Evolutionary conservation across 441 rosid genomes (phyloP).

Genomic region (Populus hybrid): DNA sequence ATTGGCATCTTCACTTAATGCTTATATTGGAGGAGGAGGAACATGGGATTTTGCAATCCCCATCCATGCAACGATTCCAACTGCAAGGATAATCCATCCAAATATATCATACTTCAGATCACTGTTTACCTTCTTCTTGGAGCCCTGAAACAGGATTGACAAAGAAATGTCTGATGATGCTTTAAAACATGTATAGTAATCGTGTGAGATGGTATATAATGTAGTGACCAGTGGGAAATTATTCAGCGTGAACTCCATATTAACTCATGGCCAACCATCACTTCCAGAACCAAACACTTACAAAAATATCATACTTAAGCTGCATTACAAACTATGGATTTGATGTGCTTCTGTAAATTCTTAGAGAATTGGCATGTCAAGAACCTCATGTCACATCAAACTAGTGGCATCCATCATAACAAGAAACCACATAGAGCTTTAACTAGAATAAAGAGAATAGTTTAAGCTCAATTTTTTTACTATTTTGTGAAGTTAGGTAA

Average conservation of each 20-base stretch:
- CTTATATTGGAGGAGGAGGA: slow-evolving; percentile 35
- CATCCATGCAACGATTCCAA: slow-evolving; percentile 72
- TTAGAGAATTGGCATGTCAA: background rate
- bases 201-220: too few species aligned
- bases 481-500: background rate
- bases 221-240: too few species aligned
- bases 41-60: slow-evolving; percentile 66
- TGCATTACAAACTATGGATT: background rate
- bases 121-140: slow-evolving; percentile 51
- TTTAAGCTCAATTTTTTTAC: background rate
- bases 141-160: slow-evolving; percentile 34
- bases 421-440: background rate
- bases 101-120: slow-evolving; percentile 69
- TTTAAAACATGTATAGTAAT: background rate
- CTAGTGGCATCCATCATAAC: background rate
- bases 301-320: background rate
- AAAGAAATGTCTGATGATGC: background rate
- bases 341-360: background rate
- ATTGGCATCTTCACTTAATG: slow-evolving; percentile 16
- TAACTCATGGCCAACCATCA: background rate
- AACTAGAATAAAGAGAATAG: background rate
- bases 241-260: background rate
- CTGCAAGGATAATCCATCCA: slow-evolving; percentile 81
- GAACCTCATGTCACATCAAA: background rate
- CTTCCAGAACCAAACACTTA: background rate